Percentiles rank a stretch among this genome's conserved stretches.
These are phyloP conservation scores for Cyberlindnera subsufficiens DNA, from an alignment of 805 yeast genomes.

Conservation along the genomic window DNA sequence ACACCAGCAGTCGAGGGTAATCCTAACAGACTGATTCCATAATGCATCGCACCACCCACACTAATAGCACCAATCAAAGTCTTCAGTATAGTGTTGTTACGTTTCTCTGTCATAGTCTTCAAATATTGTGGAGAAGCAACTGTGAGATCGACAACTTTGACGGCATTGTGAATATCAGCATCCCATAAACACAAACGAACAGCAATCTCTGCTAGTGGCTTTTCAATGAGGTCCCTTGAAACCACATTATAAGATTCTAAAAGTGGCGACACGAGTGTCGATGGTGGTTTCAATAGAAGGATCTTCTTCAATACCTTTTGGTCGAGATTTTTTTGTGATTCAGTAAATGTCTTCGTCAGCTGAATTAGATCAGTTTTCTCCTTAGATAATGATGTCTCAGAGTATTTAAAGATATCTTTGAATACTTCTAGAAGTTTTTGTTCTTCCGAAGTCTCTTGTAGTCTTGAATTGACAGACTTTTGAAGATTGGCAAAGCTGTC, in stretches of 20 bases:
- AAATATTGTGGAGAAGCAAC: conserved; percentile 51
- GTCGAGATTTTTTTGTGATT: conserved; percentile 2
- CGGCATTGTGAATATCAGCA: conserved; percentile 31
- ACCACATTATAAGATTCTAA: conserved; percentile 2
- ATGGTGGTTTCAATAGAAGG: conserved; percentile 5
- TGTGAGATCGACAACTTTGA: conserved; percentile 54
- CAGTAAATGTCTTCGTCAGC: neutral
- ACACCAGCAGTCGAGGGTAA: conserved; percentile 24
- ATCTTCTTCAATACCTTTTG: conserved; percentile 2
- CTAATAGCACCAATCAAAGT: conserved; percentile 29
- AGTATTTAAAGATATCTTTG: conserved; percentile 8
- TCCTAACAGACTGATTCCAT: conserved; percentile 29
- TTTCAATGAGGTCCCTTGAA: conserved; percentile 2
- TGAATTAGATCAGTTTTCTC: neutral
- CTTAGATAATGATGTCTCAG: neutral
- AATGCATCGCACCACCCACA: conserved; percentile 39
- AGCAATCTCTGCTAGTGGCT: conserved; percentile 4
- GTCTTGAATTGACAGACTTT: neutral
- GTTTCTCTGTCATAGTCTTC: conserved; percentile 26
- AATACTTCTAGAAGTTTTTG: neutral
- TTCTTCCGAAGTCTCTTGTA: neutral
- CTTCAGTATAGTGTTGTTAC: conserved; percentile 28
- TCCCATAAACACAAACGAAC: conserved; percentile 11
- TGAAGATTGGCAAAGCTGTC: neutral
- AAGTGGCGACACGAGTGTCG: conserved; percentile 4